Evolutionary conservation across 1,139 yeast genomes (phyloP).

Genomic region (Yamadazyma songkhlaensis): DNA sequence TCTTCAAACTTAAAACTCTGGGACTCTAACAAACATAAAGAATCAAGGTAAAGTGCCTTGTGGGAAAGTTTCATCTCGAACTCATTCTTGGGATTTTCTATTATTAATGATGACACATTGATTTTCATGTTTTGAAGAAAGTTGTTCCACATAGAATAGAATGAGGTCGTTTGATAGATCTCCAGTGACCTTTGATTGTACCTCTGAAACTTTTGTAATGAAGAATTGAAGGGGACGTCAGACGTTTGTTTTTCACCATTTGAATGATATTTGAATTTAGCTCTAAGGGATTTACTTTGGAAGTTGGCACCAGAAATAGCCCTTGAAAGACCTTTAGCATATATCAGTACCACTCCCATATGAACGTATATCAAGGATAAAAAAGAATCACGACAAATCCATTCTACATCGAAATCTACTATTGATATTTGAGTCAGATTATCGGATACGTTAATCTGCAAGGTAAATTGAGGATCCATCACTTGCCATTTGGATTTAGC

Average conservation of each 20-base stretch:
- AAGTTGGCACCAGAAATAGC: constrained; percentile 1
- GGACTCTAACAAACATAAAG: not conserved
- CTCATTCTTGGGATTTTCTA: not conserved
- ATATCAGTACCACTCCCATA: constrained; percentile 3
- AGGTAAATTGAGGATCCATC: constrained; percentile 1
- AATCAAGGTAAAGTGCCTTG: constrained; percentile 3
- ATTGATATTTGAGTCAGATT: not conserved
- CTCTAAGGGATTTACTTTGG: not conserved
- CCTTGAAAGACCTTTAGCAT: not conserved
- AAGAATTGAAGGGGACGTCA: not conserved
- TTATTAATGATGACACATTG: constrained; percentile 1
- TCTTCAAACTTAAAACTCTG: constrained; percentile 1
- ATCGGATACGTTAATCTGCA: not conserved
- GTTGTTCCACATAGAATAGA: constrained; percentile 5
- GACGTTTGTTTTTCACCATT: not conserved
- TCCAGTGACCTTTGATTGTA: constrained; percentile 3
- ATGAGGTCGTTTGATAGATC: constrained; percentile 2
- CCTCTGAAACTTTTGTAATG: not conserved
- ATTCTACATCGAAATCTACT: constrained; percentile 1
- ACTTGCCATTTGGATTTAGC: constrained; percentile 3
- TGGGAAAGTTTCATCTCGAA: not conserved
- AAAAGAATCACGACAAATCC: constrained; percentile 6
- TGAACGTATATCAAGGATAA: constrained; percentile 3
- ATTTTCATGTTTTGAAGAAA: constrained; percentile 1
- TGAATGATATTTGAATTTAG: not conserved